Evolutionary conservation across 108 stramenopile genomes (phyloP), one percentile per base, ranked within the genome.

Genomic region (Cyclotella atomus): DNA sequence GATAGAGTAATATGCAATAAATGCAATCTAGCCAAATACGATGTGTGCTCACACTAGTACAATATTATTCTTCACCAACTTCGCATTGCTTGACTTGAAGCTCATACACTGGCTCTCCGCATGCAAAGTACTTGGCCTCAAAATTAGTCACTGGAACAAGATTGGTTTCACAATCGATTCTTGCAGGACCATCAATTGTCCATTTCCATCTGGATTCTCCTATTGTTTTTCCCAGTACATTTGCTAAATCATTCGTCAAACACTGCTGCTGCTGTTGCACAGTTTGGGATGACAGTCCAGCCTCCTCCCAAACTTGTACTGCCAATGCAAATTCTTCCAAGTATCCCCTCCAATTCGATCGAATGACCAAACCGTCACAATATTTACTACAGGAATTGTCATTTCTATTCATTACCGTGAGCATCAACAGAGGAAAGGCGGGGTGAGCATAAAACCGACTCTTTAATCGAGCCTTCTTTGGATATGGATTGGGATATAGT

Each of bases 401-500:
- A 46, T 32, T 61, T 32, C 67, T 29, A 62, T 34, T 53, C 36
- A 45, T 52, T 8, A 79, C 24, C 32, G 78, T 72, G 44, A 68
- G 45, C 78, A 79, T 79, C 33, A 97, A 59, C 60, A 95, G 56
- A 15, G 96, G 95, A 65, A 97, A 96, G 56, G 81, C 50, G 17
- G 96, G 86, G 64, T 97, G 96, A 16, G 87, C 96, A 75, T 97
- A 95, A 84, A 87, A 96, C 27, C 96, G 87, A 29, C 68, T 57
- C 49, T 83, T 81, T 9, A 92, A 59, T 47, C 94, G 88, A 21
- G 55, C 49, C 45, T 84, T 81, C 68, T 93, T 97, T 8, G 96
- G 96, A 83, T 97, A 96, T 1, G 96, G 96, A 82, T 97, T 97
- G 25, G 96, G 96, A 84, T 97, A 97, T 23, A 96, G 72, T 25